A percentile compares a stretch with the other conserved stretches of the same genome.
phyloP scores from a whole-genome alignment of 2,329 filamentous ascomycete species.

The Thelonectria rubi region DNA sequence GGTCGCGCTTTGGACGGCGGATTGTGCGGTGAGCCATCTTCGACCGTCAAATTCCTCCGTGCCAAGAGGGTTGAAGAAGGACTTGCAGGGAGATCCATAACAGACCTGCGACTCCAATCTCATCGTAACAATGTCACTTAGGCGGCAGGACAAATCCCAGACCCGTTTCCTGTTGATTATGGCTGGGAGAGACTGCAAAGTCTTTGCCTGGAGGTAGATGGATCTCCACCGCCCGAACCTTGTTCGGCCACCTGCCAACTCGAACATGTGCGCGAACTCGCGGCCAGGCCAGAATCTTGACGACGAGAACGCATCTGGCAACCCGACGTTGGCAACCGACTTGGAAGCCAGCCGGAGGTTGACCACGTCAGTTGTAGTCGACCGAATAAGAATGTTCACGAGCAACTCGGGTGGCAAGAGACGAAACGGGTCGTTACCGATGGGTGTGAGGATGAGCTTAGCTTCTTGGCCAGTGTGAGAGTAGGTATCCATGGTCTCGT shows the following conservation, averaged over 20 bases:
- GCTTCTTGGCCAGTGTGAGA: neutral
- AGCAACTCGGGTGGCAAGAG: slow-evolving; percentile 9
- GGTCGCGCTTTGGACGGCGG: neutral
- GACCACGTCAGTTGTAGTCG: slow-evolving; percentile 3
- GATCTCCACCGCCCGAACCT: neutral
- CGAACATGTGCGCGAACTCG: slow-evolving; percentile 6
- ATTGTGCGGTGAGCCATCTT: slow-evolving; percentile 10
- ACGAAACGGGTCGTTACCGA: slow-evolving; percentile 3
- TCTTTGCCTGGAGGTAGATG: neutral
- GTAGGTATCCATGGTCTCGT: neutral
- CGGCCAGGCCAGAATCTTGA: slow-evolving; percentile 12
- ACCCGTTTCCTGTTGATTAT: slow-evolving; percentile 17
- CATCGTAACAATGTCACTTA: slow-evolving; percentile 14
- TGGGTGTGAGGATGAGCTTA: slow-evolving; percentile 7
- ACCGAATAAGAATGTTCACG: slow-evolving; percentile 1
- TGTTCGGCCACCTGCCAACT: neutral
- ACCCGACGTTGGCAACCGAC: neutral
- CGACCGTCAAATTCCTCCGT: neutral
- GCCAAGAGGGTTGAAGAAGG: slow-evolving; percentile 15
- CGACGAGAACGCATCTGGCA: slow-evolving; percentile 4
- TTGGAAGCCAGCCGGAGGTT: slow-evolving; percentile 10
- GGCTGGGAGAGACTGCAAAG: neutral
- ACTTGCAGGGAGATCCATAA: slow-evolving; percentile 9
- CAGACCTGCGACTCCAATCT: slow-evolving; percentile 11
- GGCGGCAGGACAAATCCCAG: slow-evolving; percentile 7